These are phyloP conservation scores for Penicillium griseofulvum DNA, from an alignment of 2,329 filamentous ascomycete species.

Conservation along the genomic window DNA sequence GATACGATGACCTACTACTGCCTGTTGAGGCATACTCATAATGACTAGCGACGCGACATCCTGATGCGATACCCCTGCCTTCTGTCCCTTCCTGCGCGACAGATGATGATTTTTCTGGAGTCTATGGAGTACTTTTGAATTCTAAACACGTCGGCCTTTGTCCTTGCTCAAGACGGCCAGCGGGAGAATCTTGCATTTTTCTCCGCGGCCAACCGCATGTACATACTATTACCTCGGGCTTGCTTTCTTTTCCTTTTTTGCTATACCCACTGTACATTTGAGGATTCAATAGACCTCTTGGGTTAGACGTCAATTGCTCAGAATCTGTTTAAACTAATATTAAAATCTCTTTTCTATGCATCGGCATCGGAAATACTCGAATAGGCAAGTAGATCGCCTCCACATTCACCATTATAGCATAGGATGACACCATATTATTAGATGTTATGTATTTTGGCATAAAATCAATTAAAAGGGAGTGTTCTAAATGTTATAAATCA, in stretches of 20 bases:
- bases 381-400: slow-evolving; percentile 6
- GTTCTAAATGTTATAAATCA: not conserved
- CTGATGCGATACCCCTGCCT: slow-evolving; percentile 23
- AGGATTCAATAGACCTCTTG: slow-evolving; percentile 13
- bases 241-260: not conserved
- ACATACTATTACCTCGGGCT: slow-evolving; percentile 10
- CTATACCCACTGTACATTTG: slow-evolving; percentile 7
- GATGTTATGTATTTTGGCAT: not conserved
- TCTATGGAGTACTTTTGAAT: slow-evolving; percentile 13
- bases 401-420: slow-evolving; percentile 12
- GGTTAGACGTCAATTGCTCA: not conserved
- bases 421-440: slow-evolving; percentile 17
- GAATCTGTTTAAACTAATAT: not conserved
- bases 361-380: slow-evolving; percentile 4
- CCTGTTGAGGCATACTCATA: not conserved
- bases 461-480: not conserved
- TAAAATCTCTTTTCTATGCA: not conserved
- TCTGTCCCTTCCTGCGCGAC: slow-evolving; percentile 1
- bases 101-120: slow-evolving; percentile 11
- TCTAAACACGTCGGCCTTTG: not conserved
- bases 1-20: slow-evolving; percentile 10
- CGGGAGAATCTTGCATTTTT: not conserved
- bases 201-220: slow-evolving; percentile 7
- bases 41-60: slow-evolving; percentile 15
- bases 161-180: not conserved